Base-by-base conservation (phyloP, 495 filamentous ascomycete genomes). In the Hypoxylon trugodes region DNA sequence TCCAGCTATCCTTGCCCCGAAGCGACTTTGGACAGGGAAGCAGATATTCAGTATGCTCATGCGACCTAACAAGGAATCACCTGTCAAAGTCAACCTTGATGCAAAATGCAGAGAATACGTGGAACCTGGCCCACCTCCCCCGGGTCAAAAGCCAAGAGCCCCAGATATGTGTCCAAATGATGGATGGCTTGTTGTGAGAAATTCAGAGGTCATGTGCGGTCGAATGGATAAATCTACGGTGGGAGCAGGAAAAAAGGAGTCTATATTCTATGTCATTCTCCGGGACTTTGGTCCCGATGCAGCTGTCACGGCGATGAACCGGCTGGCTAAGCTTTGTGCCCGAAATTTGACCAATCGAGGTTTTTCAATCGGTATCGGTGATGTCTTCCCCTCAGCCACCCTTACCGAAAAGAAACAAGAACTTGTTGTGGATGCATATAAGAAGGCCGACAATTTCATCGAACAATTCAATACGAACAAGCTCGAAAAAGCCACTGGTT, bases 201-300 rank as follows among this genome's bases (percentile, higher is more conserved):
- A 98, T 67, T 97, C 93, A 0, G 95, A 97, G 73, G 87, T 98
- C 59, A 97, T 98, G 92, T 97, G 95, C 69, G 95, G 95, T 66
- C 86, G 92, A 30, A 96, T 98, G 93, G 95, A 98, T 76, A 98
- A 98, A 71, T 88, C 90, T 1, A 96, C 92, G 0, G 90, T 98
- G 36, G 95, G 95, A 62, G 91, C 89, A 9, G 95, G 95, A 69
- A 98, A 98, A 79, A 98, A 98, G 73, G 93, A 96, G 72, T 96
- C 92, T 2, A 85, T 98, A 7, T 98, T 98, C 75, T 98, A 96
- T 67, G 90, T 97, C 51, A 93, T 98, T 66, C 82, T 98, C 59
- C 84, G 95, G 74, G 95, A 98, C 74, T 98, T 88, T 69, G 95
- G 96, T 0, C 91, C 94, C 2, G 88, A 94, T 47, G 87, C 90